These are phyloP conservation scores for Sporopachydermia lactativora DNA, from an alignment of 805 yeast species.

Conservation along the genomic window DNA sequence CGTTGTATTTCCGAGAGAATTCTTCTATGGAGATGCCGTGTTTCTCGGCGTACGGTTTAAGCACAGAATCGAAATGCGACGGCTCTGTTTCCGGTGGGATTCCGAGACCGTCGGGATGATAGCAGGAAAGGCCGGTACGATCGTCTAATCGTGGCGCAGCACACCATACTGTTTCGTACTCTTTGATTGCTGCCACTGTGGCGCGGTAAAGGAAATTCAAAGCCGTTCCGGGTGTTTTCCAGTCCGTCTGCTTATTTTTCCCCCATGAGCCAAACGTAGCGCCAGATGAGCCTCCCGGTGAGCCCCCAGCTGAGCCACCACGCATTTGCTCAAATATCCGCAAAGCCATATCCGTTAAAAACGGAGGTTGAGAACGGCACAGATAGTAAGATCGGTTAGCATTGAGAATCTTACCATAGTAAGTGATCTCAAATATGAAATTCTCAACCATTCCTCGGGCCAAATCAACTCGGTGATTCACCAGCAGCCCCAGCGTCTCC, in stretches of 20 bases:
- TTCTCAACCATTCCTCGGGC: slow-evolving; percentile 88
- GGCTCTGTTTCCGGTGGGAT: slow-evolving; percentile 95
- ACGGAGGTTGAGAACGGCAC: slow-evolving; percentile 93
- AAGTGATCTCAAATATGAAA: slow-evolving; percentile 76
- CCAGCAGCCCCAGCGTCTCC: slow-evolving; percentile 71
- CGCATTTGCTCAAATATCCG: slow-evolving; percentile 44
- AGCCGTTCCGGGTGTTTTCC: too few relatives aligned
- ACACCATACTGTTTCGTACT: slow-evolving; percentile 74
- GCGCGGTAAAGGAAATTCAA: slow-evolving; percentile 52
- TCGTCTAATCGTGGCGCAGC: slow-evolving; percentile 58
- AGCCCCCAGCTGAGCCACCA: slow-evolving; percentile 22
- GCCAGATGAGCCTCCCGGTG: neutral
- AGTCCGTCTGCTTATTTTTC: neutral
- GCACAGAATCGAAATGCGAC: slow-evolving; percentile 65
- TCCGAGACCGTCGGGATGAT: slow-evolving; percentile 85
- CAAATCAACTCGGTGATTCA: slow-evolving; percentile 48
- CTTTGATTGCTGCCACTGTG: slow-evolving; percentile 68
- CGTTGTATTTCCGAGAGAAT: slow-evolving; percentile 58
- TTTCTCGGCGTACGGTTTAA: slow-evolving; percentile 56
- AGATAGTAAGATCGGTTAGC: slow-evolving; percentile 89
- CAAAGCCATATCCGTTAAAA: slow-evolving; percentile 83
- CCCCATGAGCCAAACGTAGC: too few relatives aligned
- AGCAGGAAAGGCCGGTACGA: slow-evolving; percentile 70
- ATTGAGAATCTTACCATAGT: slow-evolving; percentile 86
- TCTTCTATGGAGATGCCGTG: slow-evolving; percentile 41